Evolutionary conservation across 345 rosid species (phyloP), one percentile per base, ranked within the genome.

Genomic region (Gossypium australe): DNA sequence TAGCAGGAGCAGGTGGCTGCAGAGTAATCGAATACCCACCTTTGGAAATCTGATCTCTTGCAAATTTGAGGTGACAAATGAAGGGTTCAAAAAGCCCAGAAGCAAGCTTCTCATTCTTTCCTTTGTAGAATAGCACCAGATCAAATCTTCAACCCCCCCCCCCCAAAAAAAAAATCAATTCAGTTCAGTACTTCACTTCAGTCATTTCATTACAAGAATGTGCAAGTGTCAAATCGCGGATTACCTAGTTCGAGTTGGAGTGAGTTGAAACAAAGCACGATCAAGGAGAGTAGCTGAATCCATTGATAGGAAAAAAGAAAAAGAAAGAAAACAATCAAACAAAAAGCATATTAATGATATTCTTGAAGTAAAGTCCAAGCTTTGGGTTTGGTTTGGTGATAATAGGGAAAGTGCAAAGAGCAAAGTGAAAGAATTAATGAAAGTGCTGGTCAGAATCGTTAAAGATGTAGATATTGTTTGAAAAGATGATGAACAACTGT

Each of bases 171-270:
- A 13, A 22, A 1, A 0, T 14, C 67, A 2, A 8, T 24, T 20
- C 29, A 59, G 63, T 24, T 59, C 14, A 55, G 22, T 48, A 34
- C 41, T 67, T 67, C 47, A 41, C 27, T 48, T 73, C 45, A 44
- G 24, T 20, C 51, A 64, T 38, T 64, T 41, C 24, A n/a, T 43
- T n/a, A 14, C 4, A 17, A 2, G 17, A 27, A 51, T 60, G 20
- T 14, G 25, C 2, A 41, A 65, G 13, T 57, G 25, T 52, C 41
- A 67, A 67, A 45, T 22, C 29, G 71, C 7, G 22, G 67, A 22
- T 9, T 58, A 91, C 98, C 97, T 93, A 55, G 97, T 91, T 18
- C 98, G 85, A 84, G 97, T 89, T n/a, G 97, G 98, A 58, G 94
- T 93, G 82, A 93, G 97, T 55, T 89, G 97, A 76, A 93, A 87